Evolutionary conservation across 331 rosid species (phyloP).

Genomic region (Acacia pycnantha): DNA sequence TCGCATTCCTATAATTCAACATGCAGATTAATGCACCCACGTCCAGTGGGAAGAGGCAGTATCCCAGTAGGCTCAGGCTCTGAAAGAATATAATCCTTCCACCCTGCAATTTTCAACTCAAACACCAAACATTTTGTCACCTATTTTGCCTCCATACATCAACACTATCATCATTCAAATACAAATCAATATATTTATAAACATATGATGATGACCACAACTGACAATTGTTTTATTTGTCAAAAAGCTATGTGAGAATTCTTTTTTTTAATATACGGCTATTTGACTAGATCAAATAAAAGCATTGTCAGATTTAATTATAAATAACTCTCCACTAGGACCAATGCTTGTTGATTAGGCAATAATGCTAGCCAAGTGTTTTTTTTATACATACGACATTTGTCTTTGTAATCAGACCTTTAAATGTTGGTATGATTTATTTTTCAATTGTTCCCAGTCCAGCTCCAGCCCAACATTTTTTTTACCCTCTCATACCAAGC

Average conservation of each 20-base stretch:
- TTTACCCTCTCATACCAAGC: too few relatives aligned
- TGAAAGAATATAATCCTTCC: conserved; percentile 97
- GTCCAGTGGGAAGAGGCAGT: conserved; percentile 92
- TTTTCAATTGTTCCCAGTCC: too few relatives aligned
- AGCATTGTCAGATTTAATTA: neutral
- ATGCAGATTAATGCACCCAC: conserved; percentile 89
- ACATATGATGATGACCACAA: neutral
- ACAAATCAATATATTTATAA: neutral
- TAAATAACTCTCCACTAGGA: too few relatives aligned
- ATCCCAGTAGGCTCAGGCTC: conserved; percentile 93
- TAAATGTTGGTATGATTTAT: too few relatives aligned
- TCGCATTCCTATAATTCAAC: conserved; percentile 71
- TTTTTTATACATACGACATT: neutral
- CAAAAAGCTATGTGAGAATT: neutral
- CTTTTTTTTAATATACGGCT: too few relatives aligned
- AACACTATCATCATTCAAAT: neutral
- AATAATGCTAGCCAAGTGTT: too few relatives aligned
- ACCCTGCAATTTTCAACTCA: conserved; percentile 56
- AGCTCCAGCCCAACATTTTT: too few relatives aligned
- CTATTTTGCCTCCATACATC: neutral
- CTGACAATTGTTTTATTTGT: neutral
- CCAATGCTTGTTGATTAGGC: too few relatives aligned
- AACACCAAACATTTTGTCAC: conserved; percentile 5
- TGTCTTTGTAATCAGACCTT: too few relatives aligned
- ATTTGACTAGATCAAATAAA: too few relatives aligned